Evolutionary conservation across 805 yeast genomes (phyloP).

Genomic region (Pichia pseudocactophila): DNA sequence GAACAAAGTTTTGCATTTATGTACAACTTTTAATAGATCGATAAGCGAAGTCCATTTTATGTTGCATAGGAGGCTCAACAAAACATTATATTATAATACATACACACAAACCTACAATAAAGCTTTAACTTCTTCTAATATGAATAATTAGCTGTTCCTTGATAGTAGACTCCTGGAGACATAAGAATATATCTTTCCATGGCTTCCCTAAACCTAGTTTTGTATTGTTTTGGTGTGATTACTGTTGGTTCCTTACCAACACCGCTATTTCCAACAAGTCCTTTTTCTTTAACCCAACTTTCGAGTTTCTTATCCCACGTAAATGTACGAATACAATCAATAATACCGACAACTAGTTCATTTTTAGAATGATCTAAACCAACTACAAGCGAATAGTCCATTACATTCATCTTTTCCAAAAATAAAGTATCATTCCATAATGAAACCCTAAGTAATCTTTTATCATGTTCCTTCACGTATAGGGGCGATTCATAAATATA

Average conservation of each 20-base stretch:
- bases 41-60: no score
- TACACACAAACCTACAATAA: no score
- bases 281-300: conserved; percentile 97
- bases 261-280: conserved; percentile 69
- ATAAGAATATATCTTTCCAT: conserved; percentile 92
- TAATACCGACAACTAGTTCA: conserved; percentile 84
- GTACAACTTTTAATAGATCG: no score
- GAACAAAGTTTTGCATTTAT: no score
- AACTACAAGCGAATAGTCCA: conserved; percentile 94
- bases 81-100: no score
- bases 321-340: conserved; percentile 88
- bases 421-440: conserved; percentile 93
- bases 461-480: conserved; percentile 87
- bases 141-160: conserved; percentile 17
- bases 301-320: conserved; percentile 99
- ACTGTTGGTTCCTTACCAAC: conserved; percentile 93
- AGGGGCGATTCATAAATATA: conserved; percentile 94
- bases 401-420: conserved; percentile 92
- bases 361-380: conserved; percentile 71
- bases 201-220: conserved; percentile 90
- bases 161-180: conserved; percentile 63
- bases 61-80: no score
- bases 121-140: no score
- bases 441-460: conserved; percentile 76
- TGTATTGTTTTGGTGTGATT: conserved; percentile 92